Base-by-base conservation (phyloP, 768 basidiomycete genomes). In the Psilocybe cubensis region DNA sequence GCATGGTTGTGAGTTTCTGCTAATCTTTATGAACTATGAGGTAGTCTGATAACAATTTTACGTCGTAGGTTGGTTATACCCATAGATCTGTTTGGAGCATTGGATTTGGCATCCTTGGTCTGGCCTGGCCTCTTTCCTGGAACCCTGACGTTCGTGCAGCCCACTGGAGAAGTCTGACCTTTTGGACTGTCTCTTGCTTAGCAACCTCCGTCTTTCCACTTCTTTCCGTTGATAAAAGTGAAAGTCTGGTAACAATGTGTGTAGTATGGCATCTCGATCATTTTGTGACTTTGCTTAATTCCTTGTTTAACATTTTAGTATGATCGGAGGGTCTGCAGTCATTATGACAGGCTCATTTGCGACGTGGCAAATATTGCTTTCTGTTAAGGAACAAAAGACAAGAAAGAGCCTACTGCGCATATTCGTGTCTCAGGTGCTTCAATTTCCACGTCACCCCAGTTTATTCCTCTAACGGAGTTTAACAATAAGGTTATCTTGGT, bases 81-180 rank as follows among this genome's bases (percentile, higher is more conserved):
- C 79, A 87, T 61, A 79, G 92, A 10, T 77, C 76, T 2, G 78
- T 92, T 12, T 94, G 90, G 92, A 86, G 87, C 57, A 57, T 79
- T n/a, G 86, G 87, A 9, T 87, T 85, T 61, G 58, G 80, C 0
- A 27, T 82, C 3, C 83, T 89, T 33, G 90, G 88, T 9, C 49
- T 84, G 2, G 49, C 80, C 1, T 93, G 92, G 92, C 90, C 92
- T 3, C 58, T 81, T 27, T 65, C 75, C n/a, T 86, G 84, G 86
- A 74, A 79, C 0, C 57, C 68, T 3, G 65, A 69, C 10, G 61
- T 72, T 33, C 63, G 74, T 42, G 61, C 31, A 44, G 63, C 62
- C 57, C 61, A 72, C 46, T 46, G 62, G 20, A 44, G 35, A 6
- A 64, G 78, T 27, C 55, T 73, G 1, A 33, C 67, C 0, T 56